These are phyloP conservation scores for Hemileccinum impolitum DNA, from an alignment of 768 basidiomycete species.

Conservation along the genomic window DNA sequence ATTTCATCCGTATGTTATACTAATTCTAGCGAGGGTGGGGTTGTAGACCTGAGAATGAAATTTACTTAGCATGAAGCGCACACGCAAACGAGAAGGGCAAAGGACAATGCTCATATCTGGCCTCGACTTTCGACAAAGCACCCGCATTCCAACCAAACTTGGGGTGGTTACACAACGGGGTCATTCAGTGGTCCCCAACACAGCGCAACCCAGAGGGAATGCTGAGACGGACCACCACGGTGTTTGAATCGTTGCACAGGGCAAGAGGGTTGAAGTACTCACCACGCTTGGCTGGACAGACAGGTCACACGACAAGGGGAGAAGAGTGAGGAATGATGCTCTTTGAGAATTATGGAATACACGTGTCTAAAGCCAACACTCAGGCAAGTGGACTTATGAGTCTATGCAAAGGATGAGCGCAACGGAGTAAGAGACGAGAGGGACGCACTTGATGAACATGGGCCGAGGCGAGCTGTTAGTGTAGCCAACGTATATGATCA, in stretches of 20 bases:
- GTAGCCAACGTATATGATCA: conserved; percentile 95
- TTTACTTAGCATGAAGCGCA: conserved; percentile 2
- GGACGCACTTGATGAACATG: conserved; percentile 89
- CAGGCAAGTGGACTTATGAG: conserved; percentile 92
- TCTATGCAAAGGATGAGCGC: conserved; percentile 39
- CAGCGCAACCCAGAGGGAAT: conserved; percentile 2
- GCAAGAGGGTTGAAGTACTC: conserved; percentile 16
- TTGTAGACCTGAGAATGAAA: conserved; percentile 4
- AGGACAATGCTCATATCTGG: conserved; percentile 73
- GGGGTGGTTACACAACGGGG: conserved; percentile 45
- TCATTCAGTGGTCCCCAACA: conserved; percentile 24
- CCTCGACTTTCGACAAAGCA: conserved; percentile 68
- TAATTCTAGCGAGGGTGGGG: conserved; percentile 8
- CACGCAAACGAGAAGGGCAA: neutral
- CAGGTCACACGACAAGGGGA: neutral
- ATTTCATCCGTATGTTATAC: neutral
- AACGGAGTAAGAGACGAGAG: neutral
- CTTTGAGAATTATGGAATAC: conserved; percentile 29
- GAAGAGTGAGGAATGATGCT: conserved; percentile 10
- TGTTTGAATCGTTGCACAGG: conserved; percentile 50
- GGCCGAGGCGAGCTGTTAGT: conserved; percentile 91
- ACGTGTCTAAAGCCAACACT: conserved; percentile 25
- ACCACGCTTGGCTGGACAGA: conserved; percentile 17
- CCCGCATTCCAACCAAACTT: conserved; percentile 45
- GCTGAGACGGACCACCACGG: conserved; percentile 56